These are phyloP conservation scores for Pseudogymnoascus verrucosus DNA, from an alignment of 2,329 filamentous ascomycete species.

Conservation along the genomic window DNA sequence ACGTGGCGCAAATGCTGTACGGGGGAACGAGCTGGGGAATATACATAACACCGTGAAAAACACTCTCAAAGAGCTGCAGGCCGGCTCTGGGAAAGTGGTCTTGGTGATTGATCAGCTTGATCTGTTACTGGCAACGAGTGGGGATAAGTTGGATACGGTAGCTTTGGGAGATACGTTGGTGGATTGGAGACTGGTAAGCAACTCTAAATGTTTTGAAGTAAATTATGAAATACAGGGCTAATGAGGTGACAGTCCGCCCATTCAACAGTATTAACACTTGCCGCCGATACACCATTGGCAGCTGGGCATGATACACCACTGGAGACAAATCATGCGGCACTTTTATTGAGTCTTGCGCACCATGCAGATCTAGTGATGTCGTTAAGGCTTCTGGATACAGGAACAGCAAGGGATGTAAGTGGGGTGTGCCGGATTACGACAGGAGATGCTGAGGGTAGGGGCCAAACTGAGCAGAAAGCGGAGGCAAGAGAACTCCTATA, in stretches of 20 bases:
- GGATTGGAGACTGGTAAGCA: constrained; percentile 53
- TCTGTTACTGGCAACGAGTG: constrained; percentile 52
- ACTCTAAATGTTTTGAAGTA: not conserved
- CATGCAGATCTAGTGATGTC: constrained; percentile 64
- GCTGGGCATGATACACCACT: constrained; percentile 52
- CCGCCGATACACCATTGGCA: constrained; percentile 68
- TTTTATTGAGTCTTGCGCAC: constrained; percentile 67
- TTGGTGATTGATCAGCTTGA: constrained; percentile 61
- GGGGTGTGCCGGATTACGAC: constrained; percentile 73
- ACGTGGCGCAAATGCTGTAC: constrained; percentile 14
- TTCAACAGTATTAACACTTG: constrained; percentile 56
- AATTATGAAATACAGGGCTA: not conserved
- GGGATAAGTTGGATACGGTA: constrained; percentile 35
- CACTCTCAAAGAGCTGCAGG: constrained; percentile 16
- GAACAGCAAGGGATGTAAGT: constrained; percentile 82
- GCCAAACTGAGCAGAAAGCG: constrained; percentile 27
- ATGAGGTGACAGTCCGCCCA: constrained; percentile 44
- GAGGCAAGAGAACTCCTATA: constrained; percentile 71
- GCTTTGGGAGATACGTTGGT: constrained; percentile 50
- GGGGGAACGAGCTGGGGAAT: constrained; percentile 13
- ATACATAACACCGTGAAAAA: constrained; percentile 18
- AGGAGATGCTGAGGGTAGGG: constrained; percentile 33
- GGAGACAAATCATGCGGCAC: constrained; percentile 62
- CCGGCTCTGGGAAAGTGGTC: constrained; percentile 35
- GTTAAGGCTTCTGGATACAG: constrained; percentile 72